These are phyloP conservation scores for Botrytis sinoallii DNA, from an alignment of 2,329 filamentous ascomycete genomes.

Conservation along the genomic window DNA sequence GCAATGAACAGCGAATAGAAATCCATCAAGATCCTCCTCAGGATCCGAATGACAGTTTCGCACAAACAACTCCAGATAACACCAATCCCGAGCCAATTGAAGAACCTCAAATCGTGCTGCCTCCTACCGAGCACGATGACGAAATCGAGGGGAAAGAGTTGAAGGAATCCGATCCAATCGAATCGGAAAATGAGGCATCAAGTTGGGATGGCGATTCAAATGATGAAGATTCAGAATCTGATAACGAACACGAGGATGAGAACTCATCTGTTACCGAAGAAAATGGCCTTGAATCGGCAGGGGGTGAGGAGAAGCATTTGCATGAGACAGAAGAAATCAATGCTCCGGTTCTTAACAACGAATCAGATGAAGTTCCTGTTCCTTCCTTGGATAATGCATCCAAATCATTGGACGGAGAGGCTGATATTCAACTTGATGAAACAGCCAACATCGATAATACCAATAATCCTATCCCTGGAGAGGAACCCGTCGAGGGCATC, in stretches of 20 bases:
- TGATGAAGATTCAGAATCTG: background rate
- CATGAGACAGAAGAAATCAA: background rate
- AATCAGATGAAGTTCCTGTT: background rate
- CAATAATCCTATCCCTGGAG: background rate
- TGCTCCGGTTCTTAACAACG: background rate
- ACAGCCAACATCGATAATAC: background rate
- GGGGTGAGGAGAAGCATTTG: background rate
- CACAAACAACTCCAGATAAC: background rate
- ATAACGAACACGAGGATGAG: background rate
- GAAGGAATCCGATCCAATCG: background rate
- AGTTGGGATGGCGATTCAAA: constrained; percentile 4
- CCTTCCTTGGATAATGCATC: background rate
- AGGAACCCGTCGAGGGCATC: background rate
- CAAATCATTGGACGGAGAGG: background rate
- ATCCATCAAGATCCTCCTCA: background rate
- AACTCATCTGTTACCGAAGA: background rate
- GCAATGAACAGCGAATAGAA: background rate
- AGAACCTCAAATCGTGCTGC: background rate
- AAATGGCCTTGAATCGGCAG: background rate
- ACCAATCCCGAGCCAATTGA: background rate
- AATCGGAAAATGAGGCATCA: background rate
- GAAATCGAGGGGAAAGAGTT: background rate
- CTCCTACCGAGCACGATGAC: background rate
- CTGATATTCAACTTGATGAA: background rate
- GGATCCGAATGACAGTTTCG: background rate